Base-by-base conservation (phyloP, 148 eudicot genomes). In the Fagopyrum tataricum region DNA sequence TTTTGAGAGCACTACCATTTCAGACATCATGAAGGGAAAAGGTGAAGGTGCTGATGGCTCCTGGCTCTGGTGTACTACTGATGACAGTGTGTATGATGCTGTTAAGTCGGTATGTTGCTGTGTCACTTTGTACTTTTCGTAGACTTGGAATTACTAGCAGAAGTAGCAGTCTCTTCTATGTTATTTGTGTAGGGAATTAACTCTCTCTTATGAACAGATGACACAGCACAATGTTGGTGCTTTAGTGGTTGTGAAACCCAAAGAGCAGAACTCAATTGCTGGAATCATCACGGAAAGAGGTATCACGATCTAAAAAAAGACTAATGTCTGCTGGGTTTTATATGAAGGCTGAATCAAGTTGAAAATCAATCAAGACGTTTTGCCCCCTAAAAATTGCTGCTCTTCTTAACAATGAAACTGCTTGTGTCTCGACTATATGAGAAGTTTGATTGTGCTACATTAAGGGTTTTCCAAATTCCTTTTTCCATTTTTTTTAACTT, bases 211-310 rank as follows among this genome's bases (percentile, higher is more conserved):
- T 49, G 59, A 72, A 83, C 79, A 96, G 99, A 96, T 96, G 99
- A 96, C 99, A 20, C 94, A 90, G 64, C 88, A 96, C 90, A 96
- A 96, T 83, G 97, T 96, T 53, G 99, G 99, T 71, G 99, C 99
- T 46, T 80, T 96, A 84, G 89, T 96, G 75, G 99, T 96, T 47
- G 96, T 96, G 79, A 92, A 87, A 81, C 96, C 96, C 39, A 97
- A 90, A 70, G 95, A 84, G 82, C 81, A 89, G 73, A 84, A 82
- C 17, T 83, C 96, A 15, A 53, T 96, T 82, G 96, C 99, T 80
- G 99, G 99, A 59, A 96, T 96, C 72, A 90, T 96, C 78, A 90
- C 99, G 8, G 99, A 96, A 85, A 88, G 97, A 85, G 99, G 99
- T 89, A 79, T 56, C 21, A 43, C 42, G 18, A 48, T 23, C 20